Conservation (phyloP, 768 basidiomycete species). For the Xerocomellus dryophilus region DNA sequence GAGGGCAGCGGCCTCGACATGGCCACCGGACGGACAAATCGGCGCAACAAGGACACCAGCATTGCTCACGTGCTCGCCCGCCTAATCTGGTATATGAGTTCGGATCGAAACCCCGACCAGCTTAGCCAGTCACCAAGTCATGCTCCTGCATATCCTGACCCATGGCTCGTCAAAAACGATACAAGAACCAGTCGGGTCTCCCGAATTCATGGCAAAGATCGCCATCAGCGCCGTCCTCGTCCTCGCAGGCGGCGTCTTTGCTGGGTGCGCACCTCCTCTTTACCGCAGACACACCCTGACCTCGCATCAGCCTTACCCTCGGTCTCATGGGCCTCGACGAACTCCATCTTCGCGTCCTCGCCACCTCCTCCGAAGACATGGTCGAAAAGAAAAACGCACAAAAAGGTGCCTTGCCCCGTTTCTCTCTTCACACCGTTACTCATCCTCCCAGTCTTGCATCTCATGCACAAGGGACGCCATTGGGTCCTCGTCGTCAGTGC, state of each 20-base stretch:
- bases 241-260: constrained; percentile 85
- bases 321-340: constrained; percentile 94
- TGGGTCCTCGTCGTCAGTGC: constrained; percentile 86
- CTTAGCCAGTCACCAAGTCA: background rate
- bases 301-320: constrained; percentile 64
- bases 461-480: constrained; percentile 69
- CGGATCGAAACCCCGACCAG: background rate
- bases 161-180: background rate
- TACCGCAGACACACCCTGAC: background rate
- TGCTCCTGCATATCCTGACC: constrained; percentile 11
- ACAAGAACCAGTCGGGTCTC: constrained; percentile 43
- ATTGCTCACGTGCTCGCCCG: background rate
- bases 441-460: constrained; percentile 42
- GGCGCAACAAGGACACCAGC: background rate
- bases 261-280: constrained; percentile 52
- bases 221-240: constrained; percentile 66
- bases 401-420: constrained; percentile 45
- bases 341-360: constrained; percentile 81
- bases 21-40: too few relatives aligned
- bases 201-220: constrained; percentile 76
- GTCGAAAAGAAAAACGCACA: constrained; percentile 67
- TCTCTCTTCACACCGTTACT: background rate
- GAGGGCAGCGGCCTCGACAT: too few relatives aligned
- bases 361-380: constrained; percentile 74
- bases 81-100: background rate